Conservation (phyloP, 2,329 filamentous ascomycete species). For the Mariannaea sp. region DNA sequence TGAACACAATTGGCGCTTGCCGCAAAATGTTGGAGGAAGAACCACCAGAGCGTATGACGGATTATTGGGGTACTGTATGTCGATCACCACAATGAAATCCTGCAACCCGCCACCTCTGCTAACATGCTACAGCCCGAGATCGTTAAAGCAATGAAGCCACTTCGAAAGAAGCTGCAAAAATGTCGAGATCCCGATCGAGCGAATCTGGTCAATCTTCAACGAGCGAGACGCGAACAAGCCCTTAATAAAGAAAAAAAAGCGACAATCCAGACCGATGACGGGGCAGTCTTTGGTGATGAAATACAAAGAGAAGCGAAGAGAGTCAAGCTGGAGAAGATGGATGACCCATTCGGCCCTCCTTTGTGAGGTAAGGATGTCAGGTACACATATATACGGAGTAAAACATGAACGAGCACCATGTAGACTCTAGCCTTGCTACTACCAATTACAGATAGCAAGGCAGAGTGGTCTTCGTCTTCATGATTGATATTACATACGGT, state of each 20-base stretch:
- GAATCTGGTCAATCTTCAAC: constrained; percentile 72
- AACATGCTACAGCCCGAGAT: constrained; percentile 47
- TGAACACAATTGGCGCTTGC: constrained; percentile 55
- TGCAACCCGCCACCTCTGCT: constrained; percentile 12
- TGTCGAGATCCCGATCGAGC: constrained; percentile 76
- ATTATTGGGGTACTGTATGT: constrained; percentile 59
- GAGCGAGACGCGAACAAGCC: constrained; percentile 62
- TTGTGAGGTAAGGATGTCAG: constrained; percentile 35
- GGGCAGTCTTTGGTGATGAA: constrained; percentile 51
- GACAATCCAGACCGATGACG: constrained; percentile 45
- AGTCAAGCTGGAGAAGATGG: constrained; percentile 48
- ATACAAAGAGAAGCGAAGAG: constrained; percentile 51
- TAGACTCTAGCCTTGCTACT: too few species aligned
- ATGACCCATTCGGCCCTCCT: constrained; percentile 55
- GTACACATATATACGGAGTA: too few species aligned
- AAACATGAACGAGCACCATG: too few species aligned
- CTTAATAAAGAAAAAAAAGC: constrained; percentile 52
- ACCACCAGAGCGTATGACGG: constrained; percentile 58
- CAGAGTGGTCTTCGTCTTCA: too few species aligned
- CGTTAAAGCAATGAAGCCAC: constrained; percentile 54
- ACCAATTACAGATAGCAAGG: too few species aligned
- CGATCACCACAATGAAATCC: neutral
- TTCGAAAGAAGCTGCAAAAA: constrained; percentile 71
- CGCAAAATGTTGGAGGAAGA: constrained; percentile 61
- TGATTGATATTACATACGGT: too few species aligned